Evolutionary conservation across 1,139 yeast genomes (phyloP), one percentile per base, ranked within the genome.

Genomic region (Taphrina flavorubra): DNA sequence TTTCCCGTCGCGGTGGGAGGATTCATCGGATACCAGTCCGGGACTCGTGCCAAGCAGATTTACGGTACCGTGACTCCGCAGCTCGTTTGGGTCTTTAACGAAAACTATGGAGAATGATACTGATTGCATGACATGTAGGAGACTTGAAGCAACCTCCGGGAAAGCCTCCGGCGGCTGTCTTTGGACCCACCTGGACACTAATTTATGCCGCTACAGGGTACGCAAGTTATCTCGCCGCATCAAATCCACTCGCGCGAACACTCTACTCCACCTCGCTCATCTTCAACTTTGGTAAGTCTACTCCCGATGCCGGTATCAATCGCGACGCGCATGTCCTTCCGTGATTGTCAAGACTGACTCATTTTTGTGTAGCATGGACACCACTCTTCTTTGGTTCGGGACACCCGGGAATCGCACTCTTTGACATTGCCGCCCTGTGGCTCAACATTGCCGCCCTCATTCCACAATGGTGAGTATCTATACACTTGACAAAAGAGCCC

Each of bases 121-220:
- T n/a, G 31, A 25, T 25, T 25, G 31, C 4, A 25, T 25, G 31
- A 7, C 5, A 31, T 10, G 39, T 58, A 58, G 62, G 42, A 36
- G 55, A 42, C 20, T 44, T 59, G 59, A 66, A 58, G 14, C 69
- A 65, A 60, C 69, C 69, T n/a, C 61, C 65, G 13, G 66, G 66
- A 40, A 65, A 66, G 46, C 69, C 67, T 6, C 70, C 67, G n/a
- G 59, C 63, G n/a, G 63, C 57, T 44, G 61, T 58, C 31, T 69
- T 69, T 42, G 71, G 71, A 8, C 71, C 71, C 14, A 69, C 57
- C 25, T 69, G 71, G 71, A 69, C 71, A 18, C n/a, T 57, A 34
- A 44, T 69, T 14, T 69, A 69, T 47, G 65, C 61, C 3, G 49
- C 59, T 16, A 69, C 69, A 57, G 71, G 71, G 14, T 55, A 58